phyloP scores from a whole-genome alignment of 148 eudicot species.

The Fagopyrum tataricum region DNA sequence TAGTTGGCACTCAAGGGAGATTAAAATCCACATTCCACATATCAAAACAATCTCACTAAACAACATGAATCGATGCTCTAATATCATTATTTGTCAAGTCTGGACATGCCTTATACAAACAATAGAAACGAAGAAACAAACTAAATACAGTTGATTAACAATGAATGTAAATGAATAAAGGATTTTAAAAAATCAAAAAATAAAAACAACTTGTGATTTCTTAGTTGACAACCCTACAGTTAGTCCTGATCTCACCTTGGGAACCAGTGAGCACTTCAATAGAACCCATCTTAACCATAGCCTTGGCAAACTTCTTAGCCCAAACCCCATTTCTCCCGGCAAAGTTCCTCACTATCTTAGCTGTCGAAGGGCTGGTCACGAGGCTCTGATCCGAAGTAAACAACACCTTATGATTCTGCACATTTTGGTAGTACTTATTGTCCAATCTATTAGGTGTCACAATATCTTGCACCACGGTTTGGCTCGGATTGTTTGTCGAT shows the following conservation, averaged over 20 bases:
- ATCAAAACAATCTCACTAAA: too few species aligned
- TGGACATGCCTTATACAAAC: too few species aligned
- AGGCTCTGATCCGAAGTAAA: constrained; percentile 34
- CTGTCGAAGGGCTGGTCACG: constrained; percentile 19
- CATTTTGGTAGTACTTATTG: constrained; percentile 11
- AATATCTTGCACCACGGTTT: neutral
- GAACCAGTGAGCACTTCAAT: constrained; percentile 35
- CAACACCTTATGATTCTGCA: constrained; percentile 23
- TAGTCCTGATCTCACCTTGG: constrained; percentile 36
- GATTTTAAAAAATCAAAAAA: neutral
- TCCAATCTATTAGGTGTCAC: neutral
- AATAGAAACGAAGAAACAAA: too few species aligned
- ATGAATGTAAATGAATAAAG: neutral
- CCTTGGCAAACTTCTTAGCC: constrained; percentile 30
- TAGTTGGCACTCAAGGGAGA: too few species aligned
- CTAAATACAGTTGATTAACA: neutral
- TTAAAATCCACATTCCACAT: too few species aligned
- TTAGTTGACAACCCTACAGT: constrained; percentile 33
- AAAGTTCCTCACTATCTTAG: constrained; percentile 20
- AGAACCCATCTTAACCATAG: constrained; percentile 46
- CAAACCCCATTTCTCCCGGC: constrained; percentile 18
- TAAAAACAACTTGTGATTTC: neutral
- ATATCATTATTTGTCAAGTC: too few species aligned
- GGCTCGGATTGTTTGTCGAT: neutral
- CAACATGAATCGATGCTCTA: too few species aligned